These are phyloP conservation scores for Fagopyrum homotropicum DNA, from an alignment of 148 eudicot species.

Conservation along the genomic window DNA sequence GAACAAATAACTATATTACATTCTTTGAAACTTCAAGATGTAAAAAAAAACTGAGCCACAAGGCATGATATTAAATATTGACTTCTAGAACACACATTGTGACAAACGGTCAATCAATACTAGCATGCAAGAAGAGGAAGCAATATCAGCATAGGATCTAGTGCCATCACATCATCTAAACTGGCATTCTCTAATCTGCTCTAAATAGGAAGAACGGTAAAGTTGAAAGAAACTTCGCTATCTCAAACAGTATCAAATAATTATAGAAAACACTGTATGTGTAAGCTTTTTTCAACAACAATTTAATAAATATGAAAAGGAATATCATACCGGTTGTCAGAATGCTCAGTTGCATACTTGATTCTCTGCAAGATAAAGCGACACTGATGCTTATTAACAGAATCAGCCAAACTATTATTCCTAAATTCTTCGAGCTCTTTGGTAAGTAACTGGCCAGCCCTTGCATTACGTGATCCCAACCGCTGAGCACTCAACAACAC, in stretches of 20 bases:
- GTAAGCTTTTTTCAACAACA: not conserved
- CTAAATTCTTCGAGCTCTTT: constrained; percentile 97
- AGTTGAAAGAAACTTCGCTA: not conserved
- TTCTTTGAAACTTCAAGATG: not conserved
- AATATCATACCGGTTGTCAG: constrained; percentile 48
- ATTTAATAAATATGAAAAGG: not conserved
- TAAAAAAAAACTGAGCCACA: not conserved
- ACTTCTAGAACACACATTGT: not conserved
- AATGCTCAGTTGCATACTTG: constrained; percentile 65
- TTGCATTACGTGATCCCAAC: constrained; percentile 81
- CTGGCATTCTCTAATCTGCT: not conserved
- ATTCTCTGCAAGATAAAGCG: constrained; percentile 86
- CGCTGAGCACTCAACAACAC: constrained; percentile 84
- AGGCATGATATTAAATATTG: not conserved
- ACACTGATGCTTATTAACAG: constrained; percentile 93
- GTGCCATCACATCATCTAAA: not conserved
- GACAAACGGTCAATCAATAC: not conserved
- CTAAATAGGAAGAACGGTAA: not conserved
- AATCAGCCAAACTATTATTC: constrained; percentile 63
- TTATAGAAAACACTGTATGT: not conserved
- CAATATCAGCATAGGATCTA: not conserved
- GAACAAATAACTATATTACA: too few relatives aligned
- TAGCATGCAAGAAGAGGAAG: not conserved
- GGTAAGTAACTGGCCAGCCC: constrained; percentile 91
- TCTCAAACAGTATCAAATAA: not conserved